phyloP scores from a whole-genome alignment of 1,139 yeast genomes.

The Taphrina wiesneri region DNA sequence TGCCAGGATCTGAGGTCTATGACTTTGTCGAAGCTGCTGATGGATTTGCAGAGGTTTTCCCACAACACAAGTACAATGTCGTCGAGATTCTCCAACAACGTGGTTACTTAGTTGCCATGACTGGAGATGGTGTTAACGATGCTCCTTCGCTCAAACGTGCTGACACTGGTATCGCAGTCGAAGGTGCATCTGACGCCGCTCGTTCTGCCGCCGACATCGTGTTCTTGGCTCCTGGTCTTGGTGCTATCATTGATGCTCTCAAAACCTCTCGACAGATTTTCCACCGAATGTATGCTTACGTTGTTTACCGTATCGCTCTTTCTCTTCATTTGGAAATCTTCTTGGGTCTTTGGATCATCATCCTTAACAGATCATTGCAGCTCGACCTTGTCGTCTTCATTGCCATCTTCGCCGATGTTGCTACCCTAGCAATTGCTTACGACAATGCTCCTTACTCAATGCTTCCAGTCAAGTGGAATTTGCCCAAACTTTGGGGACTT shows the following conservation, averaged over 20 bases:
- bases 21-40: conserved; percentile 78
- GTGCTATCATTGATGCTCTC: conserved; percentile 73
- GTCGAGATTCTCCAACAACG: conserved; percentile 74
- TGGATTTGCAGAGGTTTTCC: conserved; percentile 81
- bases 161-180: conserved; percentile 79
- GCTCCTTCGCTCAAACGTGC: conserved; percentile 80
- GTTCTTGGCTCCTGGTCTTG: conserved; percentile 76
- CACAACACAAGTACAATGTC: conserved; percentile 77
- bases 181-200: conserved; percentile 80
- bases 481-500: conserved; percentile 81
- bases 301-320: conserved; percentile 76
- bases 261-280: conserved; percentile 77
- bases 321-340: conserved; percentile 71
- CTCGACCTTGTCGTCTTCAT: conserved; percentile 70
- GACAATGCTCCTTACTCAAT: conserved; percentile 95
- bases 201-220: conserved; percentile 79
- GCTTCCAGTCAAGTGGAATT: conserved; percentile 97
- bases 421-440: conserved; percentile 75
- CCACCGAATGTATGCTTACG: conserved; percentile 81
- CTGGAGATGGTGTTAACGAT: conserved; percentile 81
- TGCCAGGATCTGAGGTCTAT: conserved; percentile 72
- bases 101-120: conserved; percentile 78
- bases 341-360: conserved; percentile 74
- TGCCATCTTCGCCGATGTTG: conserved; percentile 77
- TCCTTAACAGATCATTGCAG: conserved; percentile 64